A percentile compares a stretch with the other conserved stretches of the same genome.
Evolutionary conservation across 495 filamentous ascomycete species (phyloP).

Genomic region (Hypoxylon fuscum): DNA sequence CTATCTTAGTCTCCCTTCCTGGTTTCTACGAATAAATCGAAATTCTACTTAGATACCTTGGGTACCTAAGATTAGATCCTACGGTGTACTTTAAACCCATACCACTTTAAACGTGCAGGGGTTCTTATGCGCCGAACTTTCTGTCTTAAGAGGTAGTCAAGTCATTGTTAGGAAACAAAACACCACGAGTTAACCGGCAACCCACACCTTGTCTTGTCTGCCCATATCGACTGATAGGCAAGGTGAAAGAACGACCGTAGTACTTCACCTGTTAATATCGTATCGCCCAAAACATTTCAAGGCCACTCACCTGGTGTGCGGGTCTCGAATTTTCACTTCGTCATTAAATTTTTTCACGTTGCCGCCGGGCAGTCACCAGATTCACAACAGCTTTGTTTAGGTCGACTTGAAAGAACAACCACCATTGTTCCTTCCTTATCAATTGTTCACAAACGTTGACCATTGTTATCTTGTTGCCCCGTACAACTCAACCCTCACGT

Average conservation of each 20-base stretch:
- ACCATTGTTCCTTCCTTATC: constrained; percentile 11
- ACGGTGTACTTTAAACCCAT: not conserved
- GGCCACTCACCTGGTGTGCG: not conserved
- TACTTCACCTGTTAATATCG: not conserved
- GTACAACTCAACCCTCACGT: constrained; percentile 5
- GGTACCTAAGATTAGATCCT: constrained; percentile 6
- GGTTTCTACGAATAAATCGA: constrained; percentile 3
- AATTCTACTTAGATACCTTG: not conserved
- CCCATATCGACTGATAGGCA: not conserved
- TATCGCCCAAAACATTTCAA: too few relatives aligned
- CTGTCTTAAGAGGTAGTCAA: not conserved
- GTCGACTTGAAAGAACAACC: constrained; percentile 14
- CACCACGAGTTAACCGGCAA: constrained; percentile 3
- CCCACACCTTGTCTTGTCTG: constrained; percentile 8
- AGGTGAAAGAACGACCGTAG: constrained; percentile 10
- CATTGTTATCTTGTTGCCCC: constrained; percentile 25
- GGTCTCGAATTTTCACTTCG: constrained; percentile 13
- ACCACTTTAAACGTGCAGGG: not conserved
- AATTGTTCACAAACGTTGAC: constrained; percentile 29
- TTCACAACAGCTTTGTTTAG: constrained; percentile 24
- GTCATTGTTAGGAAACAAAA: constrained; percentile 10
- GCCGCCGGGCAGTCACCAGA: not conserved
- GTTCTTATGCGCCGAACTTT: not conserved
- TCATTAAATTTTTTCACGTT: not conserved
- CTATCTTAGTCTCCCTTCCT: not conserved